Conservation (phyloP, 1,139 yeast species). For the Blastobotrys niveus region DNA sequence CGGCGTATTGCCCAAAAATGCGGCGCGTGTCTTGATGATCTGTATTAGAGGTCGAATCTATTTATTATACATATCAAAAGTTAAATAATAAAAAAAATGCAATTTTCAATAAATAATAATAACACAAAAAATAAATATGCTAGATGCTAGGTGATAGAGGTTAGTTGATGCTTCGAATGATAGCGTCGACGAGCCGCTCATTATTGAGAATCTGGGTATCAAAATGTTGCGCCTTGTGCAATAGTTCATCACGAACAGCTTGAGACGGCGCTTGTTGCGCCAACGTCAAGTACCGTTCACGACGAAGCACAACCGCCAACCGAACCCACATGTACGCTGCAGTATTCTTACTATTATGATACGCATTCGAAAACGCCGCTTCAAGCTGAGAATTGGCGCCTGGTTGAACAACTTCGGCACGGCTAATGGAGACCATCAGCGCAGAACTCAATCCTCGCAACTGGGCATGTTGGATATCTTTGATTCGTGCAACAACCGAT, state of each 20-base stretch:
- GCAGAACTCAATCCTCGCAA: slow-evolving; percentile 3
- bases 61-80: no score
- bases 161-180: neutral
- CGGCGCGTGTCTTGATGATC: neutral
- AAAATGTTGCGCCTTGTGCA: neutral
- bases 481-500: no score
- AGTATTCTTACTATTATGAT: slow-evolving; percentile 1
- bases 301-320: slow-evolving; percentile 3
- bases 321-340: slow-evolving; percentile 4
- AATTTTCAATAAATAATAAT: no score
- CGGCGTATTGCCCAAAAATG: neutral
- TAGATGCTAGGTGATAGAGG: neutral
- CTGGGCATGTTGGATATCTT: no score
- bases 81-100: no score
- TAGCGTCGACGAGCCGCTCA: neutral
- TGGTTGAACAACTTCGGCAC: neutral
- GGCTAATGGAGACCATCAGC: neutral
- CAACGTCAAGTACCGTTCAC: slow-evolving; percentile 5
- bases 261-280: neutral
- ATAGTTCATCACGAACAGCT: neutral
- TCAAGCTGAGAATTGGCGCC: slow-evolving; percentile 6
- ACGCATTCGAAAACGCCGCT: slow-evolving; percentile 1
- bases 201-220: neutral
- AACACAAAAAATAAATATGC: no score
- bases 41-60: no score